Evolutionary conservation across 306 rosid genomes (phyloP), one percentile per base, ranked within the genome.

Genomic region (Sicyos baderoa): DNA sequence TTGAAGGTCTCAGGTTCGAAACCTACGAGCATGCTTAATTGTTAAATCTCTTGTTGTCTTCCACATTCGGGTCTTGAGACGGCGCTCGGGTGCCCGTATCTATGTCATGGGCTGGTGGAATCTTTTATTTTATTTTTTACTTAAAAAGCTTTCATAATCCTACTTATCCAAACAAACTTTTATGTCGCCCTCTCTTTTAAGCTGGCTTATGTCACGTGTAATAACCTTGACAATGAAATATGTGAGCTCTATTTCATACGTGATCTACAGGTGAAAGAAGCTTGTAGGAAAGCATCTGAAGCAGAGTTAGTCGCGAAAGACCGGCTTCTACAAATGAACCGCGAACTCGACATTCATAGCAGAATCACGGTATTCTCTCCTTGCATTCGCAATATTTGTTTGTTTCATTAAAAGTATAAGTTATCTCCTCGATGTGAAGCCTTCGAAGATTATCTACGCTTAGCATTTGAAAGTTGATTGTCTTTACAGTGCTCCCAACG

Each of bases 261-360:
- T n/a, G n/a, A n/a, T 72, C 73, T 79, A 52, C 80, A 89, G 98
- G 89, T 80, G 73, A 76, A 81, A 76, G 88, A 89, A 73, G 91
- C 96, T 56, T 86, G 93, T 84, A 82, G 70, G 72, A 83, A 83
- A 79, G 88, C 96, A 37, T 80, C 69, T 68, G 93, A 78, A 68
- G 77, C 87, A 48, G 96, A 87, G 80, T 77, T 80, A 65, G 22
- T 58, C 54, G 91, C 96, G 9, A 79, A 76, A 70, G 74, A 73
- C 54, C 91, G 95, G 22, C 79, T 92, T 22, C 62, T 32, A 70
- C 77, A 78, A 76, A 83, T 89, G 93, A 85, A 86, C 22, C 77
- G 83, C 19, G 95, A 92, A 61, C 95, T 92, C 74, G 80, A 72
- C 76, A 77, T 81, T 55, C 98, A 88, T 54, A 76, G 88, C 80